Evolutionary conservation across 108 stramenopile species (phyloP), one percentile per base, ranked within the genome.

Genomic region (Skeletonema tropicum): DNA sequence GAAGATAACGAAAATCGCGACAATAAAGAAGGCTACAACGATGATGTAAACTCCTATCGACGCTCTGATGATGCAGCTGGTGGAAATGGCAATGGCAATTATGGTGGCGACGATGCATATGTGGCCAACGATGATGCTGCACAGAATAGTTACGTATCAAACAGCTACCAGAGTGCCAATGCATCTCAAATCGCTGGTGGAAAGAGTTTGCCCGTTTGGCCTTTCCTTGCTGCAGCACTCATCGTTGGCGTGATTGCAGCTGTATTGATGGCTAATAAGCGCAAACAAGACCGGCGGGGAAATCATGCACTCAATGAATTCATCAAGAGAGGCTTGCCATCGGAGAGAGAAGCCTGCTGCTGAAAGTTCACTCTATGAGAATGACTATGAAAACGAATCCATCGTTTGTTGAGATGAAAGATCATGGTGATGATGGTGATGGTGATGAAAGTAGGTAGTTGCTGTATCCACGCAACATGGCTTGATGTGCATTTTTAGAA

Each of bases 171-270:
- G 2, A 10, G 21, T 25, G 52, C 23, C 21, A 23, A 55, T 55
- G 23, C 52, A 23, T 3, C 2, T 8, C 52, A 55, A 55, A 55
- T 55, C 23, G 25, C 23, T 23, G 7, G 30, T 49, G 42, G 15
- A 0, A 62, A 62, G 23, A n/a, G 15, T 17, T 19, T 41, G 31
- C 57, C 57, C 12, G 31, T 63, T 26, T 72, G 71, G 71, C 71
- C 71, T 48, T 63, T 72, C 29, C 29, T 72, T 19, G 23, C 63
- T 5, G 61, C 30, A 14, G 61, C 71, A 31, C 39, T 72, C 21
- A 46, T 45, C 9, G 71, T 61, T 12, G 71, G 61, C n/a, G n/a
- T 32, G 6, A n/a, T 49, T 26, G 71, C 29, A n/a, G 71, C 71
- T n/a, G 39, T 30, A 13, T 59, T 72, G n/a, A 33, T 72, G 32